Percentiles rank a stretch among this genome's conserved stretches.
Conservation (phyloP, 2,329 filamentous ascomycete species). For the Phaeosphaeriaceae sp. region DNA sequence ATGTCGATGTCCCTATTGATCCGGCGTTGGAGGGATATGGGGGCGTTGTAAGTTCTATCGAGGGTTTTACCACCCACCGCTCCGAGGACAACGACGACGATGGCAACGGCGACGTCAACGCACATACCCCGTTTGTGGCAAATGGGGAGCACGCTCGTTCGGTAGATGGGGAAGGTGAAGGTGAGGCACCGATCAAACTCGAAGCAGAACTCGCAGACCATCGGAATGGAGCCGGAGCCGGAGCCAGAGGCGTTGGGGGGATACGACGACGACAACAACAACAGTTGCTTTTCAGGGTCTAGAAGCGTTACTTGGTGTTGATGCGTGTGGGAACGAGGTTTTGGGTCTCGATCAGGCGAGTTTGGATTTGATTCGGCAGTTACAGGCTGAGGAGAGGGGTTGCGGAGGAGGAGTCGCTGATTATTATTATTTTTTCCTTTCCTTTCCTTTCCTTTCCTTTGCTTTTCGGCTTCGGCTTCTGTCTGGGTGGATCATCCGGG, state of each 20-base stretch:
- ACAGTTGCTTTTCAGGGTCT: no score
- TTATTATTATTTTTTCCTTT: neutral
- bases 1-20: slow-evolving; percentile 38
- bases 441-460: neutral
- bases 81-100: slow-evolving; percentile 29
- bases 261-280: no score
- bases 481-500: no score
- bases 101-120: no score
- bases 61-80: slow-evolving; percentile 11
- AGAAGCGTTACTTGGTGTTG: slow-evolving; percentile 4
- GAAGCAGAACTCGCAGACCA: slow-evolving; percentile 24
- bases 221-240: no score
- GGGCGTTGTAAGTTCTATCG: slow-evolving; percentile 20
- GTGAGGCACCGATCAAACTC: no score
- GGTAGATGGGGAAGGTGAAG: no score
- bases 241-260: no score
- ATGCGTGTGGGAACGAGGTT: slow-evolving; percentile 32
- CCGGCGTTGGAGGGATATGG: slow-evolving; percentile 34
- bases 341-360: slow-evolving; percentile 34
- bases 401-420: slow-evolving; percentile 37
- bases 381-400: slow-evolving; percentile 40
- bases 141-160: no score
- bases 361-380: slow-evolving; percentile 35
- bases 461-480: no score
- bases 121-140: no score